phyloP scores from a whole-genome alignment of 768 basidiomycete species.

The Leccinum subtestaceum region DNA sequence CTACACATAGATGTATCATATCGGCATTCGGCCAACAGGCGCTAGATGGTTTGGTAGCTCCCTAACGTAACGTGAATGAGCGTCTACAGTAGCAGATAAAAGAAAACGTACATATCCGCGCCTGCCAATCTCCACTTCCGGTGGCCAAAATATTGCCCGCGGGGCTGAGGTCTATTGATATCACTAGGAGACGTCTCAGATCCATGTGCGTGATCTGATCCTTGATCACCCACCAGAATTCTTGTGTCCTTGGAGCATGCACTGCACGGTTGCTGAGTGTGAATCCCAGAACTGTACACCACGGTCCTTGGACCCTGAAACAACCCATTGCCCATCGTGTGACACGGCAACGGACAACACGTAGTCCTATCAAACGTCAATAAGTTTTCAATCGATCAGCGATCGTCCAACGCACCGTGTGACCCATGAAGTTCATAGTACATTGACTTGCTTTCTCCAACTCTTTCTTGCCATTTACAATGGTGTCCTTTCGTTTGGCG shows the following conservation, averaged over 20 bases:
- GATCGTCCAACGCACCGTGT: slow-evolving; percentile 56
- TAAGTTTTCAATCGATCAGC: background rate
- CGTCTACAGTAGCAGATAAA: background rate
- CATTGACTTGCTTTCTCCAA: slow-evolving; percentile 53
- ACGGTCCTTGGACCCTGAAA: slow-evolving; percentile 94
- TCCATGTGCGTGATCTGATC: background rate
- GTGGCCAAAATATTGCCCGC: slow-evolving; percentile 62
- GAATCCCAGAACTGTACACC: slow-evolving; percentile 95
- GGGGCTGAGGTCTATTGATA: slow-evolving; percentile 68
- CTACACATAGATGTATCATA: slow-evolving; percentile 25
- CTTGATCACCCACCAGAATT: slow-evolving; percentile 53
- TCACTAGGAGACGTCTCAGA: slow-evolving; percentile 42
- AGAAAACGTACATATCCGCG: slow-evolving; percentile 57
- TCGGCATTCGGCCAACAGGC: slow-evolving; percentile 9
- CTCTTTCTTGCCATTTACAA: slow-evolving; percentile 46
- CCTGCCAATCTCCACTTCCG: slow-evolving; percentile 70
- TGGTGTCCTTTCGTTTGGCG: slow-evolving; percentile 33
- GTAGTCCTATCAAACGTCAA: slow-evolving; percentile 48
- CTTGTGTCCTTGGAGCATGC: slow-evolving; percentile 82
- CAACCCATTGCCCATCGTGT: slow-evolving; percentile 92
- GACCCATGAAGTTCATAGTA: slow-evolving; percentile 84
- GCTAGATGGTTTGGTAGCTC: slow-evolving; percentile 32
- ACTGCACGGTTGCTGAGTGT: slow-evolving; percentile 74
- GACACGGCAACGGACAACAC: slow-evolving; percentile 78
- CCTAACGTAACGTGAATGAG: slow-evolving; percentile 17